Conservation (phyloP, 768 basidiomycete species). For the Guyanaporus albipodus region DNA sequence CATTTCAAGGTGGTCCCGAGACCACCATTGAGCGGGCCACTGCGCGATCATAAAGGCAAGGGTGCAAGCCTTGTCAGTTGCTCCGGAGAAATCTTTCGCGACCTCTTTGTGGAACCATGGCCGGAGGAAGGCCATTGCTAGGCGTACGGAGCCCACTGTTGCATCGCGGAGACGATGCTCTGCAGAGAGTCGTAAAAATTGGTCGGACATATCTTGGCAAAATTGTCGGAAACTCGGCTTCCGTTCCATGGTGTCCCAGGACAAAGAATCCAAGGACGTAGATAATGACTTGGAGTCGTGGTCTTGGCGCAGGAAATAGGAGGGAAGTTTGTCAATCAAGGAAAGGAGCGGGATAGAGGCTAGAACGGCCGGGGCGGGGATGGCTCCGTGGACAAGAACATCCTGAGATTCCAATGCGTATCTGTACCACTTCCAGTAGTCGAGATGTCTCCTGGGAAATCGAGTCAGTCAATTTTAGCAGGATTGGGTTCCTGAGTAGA, state of each 20-base stretch:
- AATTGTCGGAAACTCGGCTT: conserved; percentile 66
- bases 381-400: conserved; percentile 65
- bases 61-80: conserved; percentile 36
- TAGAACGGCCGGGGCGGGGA: conserved; percentile 62
- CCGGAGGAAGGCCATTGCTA: conserved; percentile 63
- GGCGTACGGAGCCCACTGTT: conserved; percentile 61
- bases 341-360: conserved; percentile 65
- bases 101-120: conserved; percentile 63
- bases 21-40: conserved; percentile 72
- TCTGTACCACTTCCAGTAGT: conserved; percentile 75
- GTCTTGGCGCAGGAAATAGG: conserved; percentile 54
- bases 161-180: conserved; percentile 62
- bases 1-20: conserved; percentile 59
- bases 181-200: conserved; percentile 51
- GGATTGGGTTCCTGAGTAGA: neutral
- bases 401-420: conserved; percentile 74
- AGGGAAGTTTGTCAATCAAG: conserved; percentile 64
- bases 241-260: conserved; percentile 56
- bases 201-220: conserved; percentile 63
- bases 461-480: neutral
- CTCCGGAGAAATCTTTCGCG: conserved; percentile 35
- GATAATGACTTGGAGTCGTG: conserved; percentile 27
- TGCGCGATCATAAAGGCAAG: conserved; percentile 51
- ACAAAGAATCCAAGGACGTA: conserved; percentile 34
- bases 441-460: conserved; percentile 46